Percentiles rank a stretch among this genome's conserved stretches.
These are phyloP conservation scores for Pseudotsuga menziesii DNA, from an alignment of 75 land plant genomes.

Conservation along the genomic window DNA sequence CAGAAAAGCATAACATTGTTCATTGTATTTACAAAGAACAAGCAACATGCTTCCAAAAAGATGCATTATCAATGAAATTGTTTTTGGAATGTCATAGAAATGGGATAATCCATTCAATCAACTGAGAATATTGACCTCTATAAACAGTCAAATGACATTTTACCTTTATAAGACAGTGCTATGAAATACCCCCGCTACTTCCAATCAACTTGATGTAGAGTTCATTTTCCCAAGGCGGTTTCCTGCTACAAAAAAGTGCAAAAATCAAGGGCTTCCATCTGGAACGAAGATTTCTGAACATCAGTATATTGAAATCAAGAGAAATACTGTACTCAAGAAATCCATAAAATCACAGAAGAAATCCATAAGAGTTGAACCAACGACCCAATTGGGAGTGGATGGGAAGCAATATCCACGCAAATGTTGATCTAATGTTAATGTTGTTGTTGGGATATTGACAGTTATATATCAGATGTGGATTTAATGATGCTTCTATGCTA, in stretches of 20 bases:
- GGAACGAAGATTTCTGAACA: too few relatives aligned
- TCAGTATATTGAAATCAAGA: too few relatives aligned
- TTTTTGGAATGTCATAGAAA: neutral
- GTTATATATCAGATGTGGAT: too few relatives aligned
- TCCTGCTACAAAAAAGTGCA: neutral
- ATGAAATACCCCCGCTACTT: neutral
- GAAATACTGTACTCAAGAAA: too few relatives aligned
- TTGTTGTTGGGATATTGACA: too few relatives aligned
- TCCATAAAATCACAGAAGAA: too few relatives aligned
- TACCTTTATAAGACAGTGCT: neutral
- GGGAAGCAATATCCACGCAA: too few relatives aligned
- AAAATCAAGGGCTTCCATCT: too few relatives aligned
- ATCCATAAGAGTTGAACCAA: too few relatives aligned
- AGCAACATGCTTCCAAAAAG: neutral
- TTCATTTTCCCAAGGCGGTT: neutral
- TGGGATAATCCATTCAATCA: neutral
- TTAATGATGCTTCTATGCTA: too few relatives aligned
- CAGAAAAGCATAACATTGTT: neutral
- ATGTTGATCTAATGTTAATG: too few relatives aligned
- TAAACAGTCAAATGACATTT: neutral
- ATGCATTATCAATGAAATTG: slow-evolving; percentile 8
- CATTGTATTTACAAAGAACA: neutral
- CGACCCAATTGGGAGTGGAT: too few relatives aligned
- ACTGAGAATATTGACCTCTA: neutral
- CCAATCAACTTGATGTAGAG: neutral